Base-by-base conservation (phyloP, 2,329 filamentous ascomycete genomes). In the Metarhizium robertsii region DNA sequence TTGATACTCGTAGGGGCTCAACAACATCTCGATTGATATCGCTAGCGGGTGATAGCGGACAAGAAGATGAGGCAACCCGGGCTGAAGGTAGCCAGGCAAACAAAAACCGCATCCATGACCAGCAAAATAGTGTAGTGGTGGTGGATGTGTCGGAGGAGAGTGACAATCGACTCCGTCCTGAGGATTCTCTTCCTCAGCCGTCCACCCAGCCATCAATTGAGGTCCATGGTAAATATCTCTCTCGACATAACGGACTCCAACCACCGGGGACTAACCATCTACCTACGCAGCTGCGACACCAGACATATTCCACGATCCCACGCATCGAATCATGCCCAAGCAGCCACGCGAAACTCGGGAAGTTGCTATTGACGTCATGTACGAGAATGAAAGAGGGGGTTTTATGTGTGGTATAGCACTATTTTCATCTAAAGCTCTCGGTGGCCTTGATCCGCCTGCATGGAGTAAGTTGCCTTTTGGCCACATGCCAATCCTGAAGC, bases 341-440 rank as follows among this genome's bases (percentile, higher is more conserved):
- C 66, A 61, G 50, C 65, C 62, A 14, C 61, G 68, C 38, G 59
- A 65, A 70, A 56, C 72, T 66, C 59, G 78, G 73, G 67, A 84
- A 60, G 75, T 76, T 2, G 85, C 81, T 32, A 84, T 97, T 58
- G 94, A 99, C 60, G 81, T 97, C 5, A 77, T 99, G 0, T 97
- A 95, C 70, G 94, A 99, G 69, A 99, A 99, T 66, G 89, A 99
- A 73, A 83, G 94, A 56, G 94, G 94, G 11, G 85, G 84, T 43
- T 95, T 96, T 66, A 77, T 95, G 59, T 97, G 92, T 64, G 92
- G 94, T 32, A 81, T 91, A 13, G 86, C 92, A 0, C 79, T 95
- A n/a, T 99, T 96, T 75, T 95, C 92, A 1, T 81, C 84, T 7
- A 87, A 86, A 59, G 92, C 92, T 2, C 79, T 99, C 1, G 84